Percentiles rank a stretch among this genome's conserved stretches.
These are phyloP conservation scores for Fusarium tupiense DNA, from an alignment of 2,329 filamentous ascomycete species.

Conservation along the genomic window DNA sequence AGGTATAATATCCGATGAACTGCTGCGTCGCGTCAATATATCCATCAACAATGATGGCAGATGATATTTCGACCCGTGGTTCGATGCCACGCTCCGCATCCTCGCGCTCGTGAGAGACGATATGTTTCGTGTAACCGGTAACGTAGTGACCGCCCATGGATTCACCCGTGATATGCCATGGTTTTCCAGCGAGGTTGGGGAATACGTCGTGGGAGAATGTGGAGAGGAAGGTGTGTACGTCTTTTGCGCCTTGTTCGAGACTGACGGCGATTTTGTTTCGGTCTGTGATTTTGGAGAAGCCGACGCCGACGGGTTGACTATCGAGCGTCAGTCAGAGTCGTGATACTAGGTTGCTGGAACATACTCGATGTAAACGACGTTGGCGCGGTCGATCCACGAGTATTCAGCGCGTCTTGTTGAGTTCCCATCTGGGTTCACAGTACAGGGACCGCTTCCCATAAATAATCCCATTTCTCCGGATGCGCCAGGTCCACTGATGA, in stretches of 20 bases:
- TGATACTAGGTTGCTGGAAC: fast-evolving
- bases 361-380: constrained; percentile 28
- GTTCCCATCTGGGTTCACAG: constrained; percentile 21
- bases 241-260: constrained; percentile 19
- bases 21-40: constrained; percentile 29
- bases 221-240: constrained; percentile 19
- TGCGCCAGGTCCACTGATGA: constrained; percentile 7
- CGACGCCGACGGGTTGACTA: constrained; percentile 28
- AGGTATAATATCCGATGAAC: constrained; percentile 21
- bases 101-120: constrained; percentile 1
- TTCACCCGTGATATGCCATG: constrained; percentile 32
- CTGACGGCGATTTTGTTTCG: constrained; percentile 17
- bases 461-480: constrained; percentile 29
- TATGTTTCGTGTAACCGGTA: constrained; percentile 24
- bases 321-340: neutral
- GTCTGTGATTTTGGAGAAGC: constrained; percentile 32
- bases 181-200: constrained; percentile 10
- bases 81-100: neutral
- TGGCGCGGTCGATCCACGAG: constrained; percentile 28
- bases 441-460: constrained; percentile 29
- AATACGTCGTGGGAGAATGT: constrained; percentile 17
- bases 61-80: neutral
- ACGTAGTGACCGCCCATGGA: constrained; percentile 36
- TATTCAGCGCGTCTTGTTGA: constrained; percentile 21
- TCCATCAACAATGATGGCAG: constrained; percentile 24